Conservation (phyloP, 306 rosid genomes). For the Citrullus colocynthis region DNA sequence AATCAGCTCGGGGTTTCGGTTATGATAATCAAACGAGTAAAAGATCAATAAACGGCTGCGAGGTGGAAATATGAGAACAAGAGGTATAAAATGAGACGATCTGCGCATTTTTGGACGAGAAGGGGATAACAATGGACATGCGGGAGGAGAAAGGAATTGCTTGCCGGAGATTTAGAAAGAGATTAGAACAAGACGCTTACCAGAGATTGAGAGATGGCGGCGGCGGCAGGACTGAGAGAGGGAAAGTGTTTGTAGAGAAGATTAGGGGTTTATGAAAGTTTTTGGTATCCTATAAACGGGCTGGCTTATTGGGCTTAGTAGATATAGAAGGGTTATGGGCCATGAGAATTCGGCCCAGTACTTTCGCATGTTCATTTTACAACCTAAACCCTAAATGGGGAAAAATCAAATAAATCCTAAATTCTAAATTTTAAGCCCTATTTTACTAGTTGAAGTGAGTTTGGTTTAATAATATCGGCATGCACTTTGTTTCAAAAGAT, state of each 20-base stretch:
- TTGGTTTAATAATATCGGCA: too few relatives aligned
- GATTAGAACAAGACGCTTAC: background rate
- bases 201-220: background rate
- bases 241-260: background rate
- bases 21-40: background rate
- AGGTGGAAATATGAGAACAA: background rate
- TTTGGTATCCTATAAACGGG: background rate
- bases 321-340: background rate
- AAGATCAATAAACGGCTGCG: background rate
- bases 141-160: background rate
- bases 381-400: too few relatives aligned
- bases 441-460: too few relatives aligned
- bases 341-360: background rate
- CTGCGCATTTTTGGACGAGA: background rate
- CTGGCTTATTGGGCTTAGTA: background rate
- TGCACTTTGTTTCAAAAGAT: too few relatives aligned
- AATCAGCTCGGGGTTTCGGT: background rate
- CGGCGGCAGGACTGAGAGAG: background rate
- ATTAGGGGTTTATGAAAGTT: conserved; percentile 4
- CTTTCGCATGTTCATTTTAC: background rate
- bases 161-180: background rate
- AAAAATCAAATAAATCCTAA: too few relatives aligned
- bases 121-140: background rate
- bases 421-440: too few relatives aligned
- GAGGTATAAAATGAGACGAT: background rate